phyloP scores from a whole-genome alignment of 352 stramenopile genomes.

The Globisporangium megalacanthum region DNA sequence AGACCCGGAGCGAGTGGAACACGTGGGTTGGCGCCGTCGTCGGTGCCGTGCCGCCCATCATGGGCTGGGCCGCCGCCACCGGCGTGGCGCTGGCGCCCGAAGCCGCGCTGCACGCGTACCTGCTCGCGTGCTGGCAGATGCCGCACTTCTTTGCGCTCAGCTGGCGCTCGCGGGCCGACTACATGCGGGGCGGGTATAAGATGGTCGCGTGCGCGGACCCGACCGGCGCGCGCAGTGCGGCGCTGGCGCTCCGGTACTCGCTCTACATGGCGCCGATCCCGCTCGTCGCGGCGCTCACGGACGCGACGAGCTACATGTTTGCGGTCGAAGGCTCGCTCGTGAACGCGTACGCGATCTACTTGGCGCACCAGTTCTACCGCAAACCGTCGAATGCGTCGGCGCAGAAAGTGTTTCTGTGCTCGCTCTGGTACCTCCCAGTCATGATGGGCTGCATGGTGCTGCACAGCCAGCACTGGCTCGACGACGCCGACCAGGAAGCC shows the following conservation, averaged over 20 bases:
- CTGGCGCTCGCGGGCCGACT: constrained; percentile 95
- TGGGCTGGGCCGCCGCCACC: constrained; percentile 97
- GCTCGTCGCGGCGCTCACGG: constrained; percentile 86
- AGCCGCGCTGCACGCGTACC: constrained; percentile 68
- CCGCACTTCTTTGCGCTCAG: constrained; percentile 99
- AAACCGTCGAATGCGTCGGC: constrained; percentile 94
- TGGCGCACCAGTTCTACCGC: constrained; percentile 93
- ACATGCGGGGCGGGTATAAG: constrained; percentile 89
- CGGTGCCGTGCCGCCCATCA: constrained; percentile 97
- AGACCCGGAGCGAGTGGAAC: constrained; percentile 95
- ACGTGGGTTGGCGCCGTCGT: constrained; percentile 98
- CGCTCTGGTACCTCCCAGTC: constrained; percentile 97
- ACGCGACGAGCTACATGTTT: constrained; percentile 99
- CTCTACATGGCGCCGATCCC: constrained; percentile 94
- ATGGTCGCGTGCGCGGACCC: constrained; percentile 94
- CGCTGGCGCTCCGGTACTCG: constrained; percentile 93
- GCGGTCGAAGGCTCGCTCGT: constrained; percentile 94
- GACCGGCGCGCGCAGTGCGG: constrained; percentile 89
- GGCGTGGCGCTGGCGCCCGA: constrained; percentile 72
- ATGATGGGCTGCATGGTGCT: constrained; percentile 97
- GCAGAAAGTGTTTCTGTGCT: constrained; percentile 96
- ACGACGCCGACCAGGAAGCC: constrained; percentile 57
- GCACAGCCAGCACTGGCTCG: constrained; percentile 91
- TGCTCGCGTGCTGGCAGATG: constrained; percentile 99
- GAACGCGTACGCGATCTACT: constrained; percentile 95